Base-by-base conservation (phyloP, 2,329 filamentous ascomycete species). In the Emericellopsis atlantica region DNA sequence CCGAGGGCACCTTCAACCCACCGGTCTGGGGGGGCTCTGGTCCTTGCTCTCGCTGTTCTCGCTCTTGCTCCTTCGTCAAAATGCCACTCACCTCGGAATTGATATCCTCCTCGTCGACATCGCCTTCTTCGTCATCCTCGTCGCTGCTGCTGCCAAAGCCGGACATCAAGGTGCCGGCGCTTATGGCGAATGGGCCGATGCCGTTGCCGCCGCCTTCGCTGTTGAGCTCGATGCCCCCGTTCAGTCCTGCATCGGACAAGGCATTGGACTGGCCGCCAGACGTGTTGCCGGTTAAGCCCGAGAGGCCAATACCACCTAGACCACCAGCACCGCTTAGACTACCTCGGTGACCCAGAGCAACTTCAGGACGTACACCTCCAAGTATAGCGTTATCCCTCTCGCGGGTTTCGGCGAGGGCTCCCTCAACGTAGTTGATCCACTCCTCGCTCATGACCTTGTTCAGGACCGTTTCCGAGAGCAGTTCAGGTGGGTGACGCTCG, bases 381-480 rank as follows among this genome's bases (percentile, higher is more conserved):
- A 98, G 79, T 40, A 96, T 95, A n/a, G 92, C 92, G 56, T 98
- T 98, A 55, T 98, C 92, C 46, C 90, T 79, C 62, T 98, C 92
- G 42, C 92, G 73, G 1, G 92, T 98, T 59, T 95, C 90, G 1
- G 90, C 85, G 22, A 98, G 69, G 0, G 88, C 87, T 43, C 90
- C 84, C 56, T 96, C 90, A 32, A 96, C 89, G 53, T 96, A 98
- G 51, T 85, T 81, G 52, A 92, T 84, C 92, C 92, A 98, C 44
- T 88, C 81, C 40, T 81, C 79, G 54, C 86, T 83, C 69, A 92
- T 85, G 38, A 96, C 87, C 51, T 83, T 86, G 51, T 95, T 85
- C 48, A 95, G 70, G 3, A 98, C 87, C 11, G 74, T 72, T 45
- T 86, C 81, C 1, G 88, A 92, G 9, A 96, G 70, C 16, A 90